These are phyloP conservation scores for Coniella lustricola DNA, from an alignment of 2,329 filamentous ascomycete genomes.

Conservation along the genomic window DNA sequence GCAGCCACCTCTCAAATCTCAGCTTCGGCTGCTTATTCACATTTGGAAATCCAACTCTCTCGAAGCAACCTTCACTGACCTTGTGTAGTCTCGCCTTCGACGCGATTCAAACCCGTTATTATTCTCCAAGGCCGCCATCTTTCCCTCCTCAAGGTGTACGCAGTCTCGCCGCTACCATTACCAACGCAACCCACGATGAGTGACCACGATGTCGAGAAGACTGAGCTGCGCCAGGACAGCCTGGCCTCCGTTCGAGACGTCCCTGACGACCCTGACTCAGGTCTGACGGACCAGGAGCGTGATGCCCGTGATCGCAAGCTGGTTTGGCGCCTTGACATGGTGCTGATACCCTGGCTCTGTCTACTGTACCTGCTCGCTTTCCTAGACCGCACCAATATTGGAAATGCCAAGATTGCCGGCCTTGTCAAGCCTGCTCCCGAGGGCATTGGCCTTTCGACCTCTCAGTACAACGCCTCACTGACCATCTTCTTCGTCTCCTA, in stretches of 20 bases:
- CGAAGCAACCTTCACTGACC: too few species aligned
- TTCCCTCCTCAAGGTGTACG: too few species aligned
- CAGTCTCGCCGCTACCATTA: too few species aligned
- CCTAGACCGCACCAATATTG: slow-evolving; percentile 71
- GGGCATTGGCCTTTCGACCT: slow-evolving; percentile 54
- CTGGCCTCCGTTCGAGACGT: slow-evolving; percentile 18
- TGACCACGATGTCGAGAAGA: slow-evolving; percentile 16
- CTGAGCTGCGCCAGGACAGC: slow-evolving; percentile 9
- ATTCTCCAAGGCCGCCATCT: too few species aligned
- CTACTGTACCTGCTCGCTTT: slow-evolving; percentile 70
- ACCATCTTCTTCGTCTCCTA: slow-evolving; percentile 88
- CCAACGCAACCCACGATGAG: not conserved
- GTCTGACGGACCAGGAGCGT: slow-evolving; percentile 24
- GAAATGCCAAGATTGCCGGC: slow-evolving; percentile 56
- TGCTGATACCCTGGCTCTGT: slow-evolving; percentile 34
- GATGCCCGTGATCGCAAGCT: slow-evolving; percentile 26
- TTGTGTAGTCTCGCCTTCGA: too few species aligned
- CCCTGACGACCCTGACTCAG: slow-evolving; percentile 26
- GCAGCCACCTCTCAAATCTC: too few species aligned
- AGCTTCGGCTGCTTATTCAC: too few species aligned
- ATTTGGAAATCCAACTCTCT: too few species aligned
- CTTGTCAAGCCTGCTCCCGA: slow-evolving; percentile 24
- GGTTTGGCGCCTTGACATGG: slow-evolving; percentile 25
- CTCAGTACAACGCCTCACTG: slow-evolving; percentile 66
- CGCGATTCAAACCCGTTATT: too few species aligned